Base-by-base conservation (phyloP, 2,329 filamentous ascomycete species). In the Emmonsia crescens region DNA sequence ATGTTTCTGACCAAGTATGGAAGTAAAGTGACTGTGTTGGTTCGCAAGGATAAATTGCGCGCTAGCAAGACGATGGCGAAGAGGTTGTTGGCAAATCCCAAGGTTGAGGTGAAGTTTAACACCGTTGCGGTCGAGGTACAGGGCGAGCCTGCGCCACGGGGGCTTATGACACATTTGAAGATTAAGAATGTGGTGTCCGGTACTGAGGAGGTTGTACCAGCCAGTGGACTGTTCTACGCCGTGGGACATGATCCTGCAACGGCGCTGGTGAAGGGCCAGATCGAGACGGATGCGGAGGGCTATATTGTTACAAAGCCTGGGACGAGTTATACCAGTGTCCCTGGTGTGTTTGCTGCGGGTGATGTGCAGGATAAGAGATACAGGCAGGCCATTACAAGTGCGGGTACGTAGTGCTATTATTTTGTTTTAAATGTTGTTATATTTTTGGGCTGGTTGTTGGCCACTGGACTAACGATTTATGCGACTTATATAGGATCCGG, bases 311-410 rank as follows among this genome's bases (percentile, higher is more conserved):
- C 94, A 61, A 85, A 88, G 76, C 89, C 94, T 3, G 95, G 94
- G 61, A 93, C 91, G 54, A 91, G 91, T 63, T 82, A 88, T 72
- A 99, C 94, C 56, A 96, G 85, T 76, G 77, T 96, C 5, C 85
- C 91, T 73, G 94, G 94, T 74, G 91, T 99, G 24, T 99, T 96
- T 73, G 94, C 94, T 44, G 94, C 93, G 10, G 94, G 94, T 66
- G 94, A 99, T 74, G 95, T 99, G 10, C 94, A 99, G 80, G 95
- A 99, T 75, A 99, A 97, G 87, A 86, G 88, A 73, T 99, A 99
- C 77, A 85, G 94, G 74, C 94, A 99, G 80, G 94, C 94, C 55
- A 95, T 99, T 68, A 99, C 94, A 66, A 96, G 92, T 78, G 94
- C 94, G 69, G 93, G 91, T 91, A 80, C 73, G 87, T 84, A 67